These are phyloP conservation scores for Fusarium goolgardi DNA, from an alignment of 2,329 filamentous ascomycete species.

Conservation along the genomic window DNA sequence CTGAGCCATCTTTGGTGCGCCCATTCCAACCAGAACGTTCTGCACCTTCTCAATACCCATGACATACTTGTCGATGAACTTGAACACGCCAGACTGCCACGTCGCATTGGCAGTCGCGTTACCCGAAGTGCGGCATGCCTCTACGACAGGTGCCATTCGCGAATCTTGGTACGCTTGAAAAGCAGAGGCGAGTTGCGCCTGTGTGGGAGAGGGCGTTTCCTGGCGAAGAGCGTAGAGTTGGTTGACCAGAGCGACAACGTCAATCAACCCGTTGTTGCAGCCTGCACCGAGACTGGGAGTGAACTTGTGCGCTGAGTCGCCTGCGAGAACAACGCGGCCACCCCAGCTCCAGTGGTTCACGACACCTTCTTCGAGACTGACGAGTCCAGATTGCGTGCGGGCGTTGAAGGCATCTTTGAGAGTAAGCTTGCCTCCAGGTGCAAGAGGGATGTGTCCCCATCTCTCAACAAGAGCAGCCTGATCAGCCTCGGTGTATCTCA, in stretches of 20 bases:
- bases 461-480: constrained; percentile 27
- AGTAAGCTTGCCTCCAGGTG: constrained; percentile 36
- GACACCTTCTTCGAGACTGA: constrained; percentile 54
- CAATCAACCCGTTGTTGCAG: constrained; percentile 52
- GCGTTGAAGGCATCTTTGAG: constrained; percentile 49
- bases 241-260: constrained; percentile 49
- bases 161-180: constrained; percentile 29
- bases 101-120: constrained; percentile 23
- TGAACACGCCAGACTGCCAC: constrained; percentile 30
- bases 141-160: constrained; percentile 20
- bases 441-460: constrained; percentile 39
- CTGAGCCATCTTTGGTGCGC: constrained; percentile 12
- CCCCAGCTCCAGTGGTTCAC: constrained; percentile 51
- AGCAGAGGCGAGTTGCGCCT: constrained; percentile 4
- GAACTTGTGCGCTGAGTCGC: constrained; percentile 55
- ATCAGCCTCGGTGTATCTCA: constrained; percentile 33
- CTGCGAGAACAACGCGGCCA: constrained; percentile 52
- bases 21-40: constrained; percentile 12
- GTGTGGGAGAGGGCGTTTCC: neutral
- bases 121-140: constrained; percentile 16
- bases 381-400: constrained; percentile 45
- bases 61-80: constrained; percentile 34
- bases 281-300: constrained; percentile 53
- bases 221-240: constrained; percentile 33
- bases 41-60: constrained; percentile 19